Base-by-base conservation (phyloP, 2,329 filamentous ascomycete species). In the Pyrenochaeta sp. region DNA sequence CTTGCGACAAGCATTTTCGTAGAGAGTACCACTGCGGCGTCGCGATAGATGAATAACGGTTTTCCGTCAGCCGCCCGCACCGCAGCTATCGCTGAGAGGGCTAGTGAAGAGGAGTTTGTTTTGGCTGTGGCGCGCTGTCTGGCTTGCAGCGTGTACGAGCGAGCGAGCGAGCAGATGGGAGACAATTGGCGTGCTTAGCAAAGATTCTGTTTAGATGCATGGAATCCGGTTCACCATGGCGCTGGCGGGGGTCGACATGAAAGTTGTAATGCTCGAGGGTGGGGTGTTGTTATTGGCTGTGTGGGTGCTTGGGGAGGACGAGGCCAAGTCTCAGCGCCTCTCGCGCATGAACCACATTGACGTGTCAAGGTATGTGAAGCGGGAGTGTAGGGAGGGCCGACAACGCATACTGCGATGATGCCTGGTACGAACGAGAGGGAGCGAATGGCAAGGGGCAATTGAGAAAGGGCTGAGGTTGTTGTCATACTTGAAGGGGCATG, bases 331-430 rank as follows among this genome's bases (percentile, higher is more conserved):
- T 35, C 50, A 47, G 51, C 49, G 46, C 46, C 42, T 41, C 43
- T 51, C 49, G 49, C 58, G 68, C 68, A 69, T 72, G 69, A 73
- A 72, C 68, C 56, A 58, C 45, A 64, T 64, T 71, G 68, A 73
- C 69, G 69, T 73, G 69, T 69, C 69, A 71, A 54, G 29, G n/a
- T 41, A 39, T 21, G 47, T 54, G 51, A 51, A 49, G 57, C 54
- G 53, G 50, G 18, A 47, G 51, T 37, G 12, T 27, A 37, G 23
- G 37, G 51, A 32, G 33, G n/a, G 44, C 23, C 51, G 43, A 66
- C 64, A 64, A 64, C 62, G 60, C 62, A 67, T 60, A 57, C 54
- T 45, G 44, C 52, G 51, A 49, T 17, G 33, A 48, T 30, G n/a
- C n/a, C n/a, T n/a, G 33, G 49, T 60, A 55, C 62, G 61, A 64